phyloP scores from a whole-genome alignment of 495 filamentous ascomycete species.

The Aspergillus egyptiacus region DNA sequence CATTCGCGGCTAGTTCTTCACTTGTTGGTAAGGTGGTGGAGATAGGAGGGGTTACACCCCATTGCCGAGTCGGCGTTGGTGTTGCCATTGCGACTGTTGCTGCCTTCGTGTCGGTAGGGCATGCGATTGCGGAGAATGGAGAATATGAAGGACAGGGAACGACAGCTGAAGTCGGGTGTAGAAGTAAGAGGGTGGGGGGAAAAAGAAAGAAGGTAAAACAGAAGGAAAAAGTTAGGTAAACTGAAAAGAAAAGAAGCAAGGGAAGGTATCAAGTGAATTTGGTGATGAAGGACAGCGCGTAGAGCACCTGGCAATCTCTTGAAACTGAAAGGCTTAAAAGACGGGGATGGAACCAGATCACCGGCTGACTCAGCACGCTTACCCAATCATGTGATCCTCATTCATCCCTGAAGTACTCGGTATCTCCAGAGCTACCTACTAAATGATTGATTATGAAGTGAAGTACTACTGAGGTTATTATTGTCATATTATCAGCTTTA shows the following conservation, averaged over 20 bases:
- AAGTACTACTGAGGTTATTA: too few relatives aligned
- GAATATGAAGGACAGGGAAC: constrained; percentile 7
- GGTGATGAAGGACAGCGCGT: constrained; percentile 10
- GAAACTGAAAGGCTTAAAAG: constrained; percentile 2
- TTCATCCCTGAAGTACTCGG: too few relatives aligned
- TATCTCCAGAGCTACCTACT: not conserved
- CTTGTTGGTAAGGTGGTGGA: constrained; percentile 68
- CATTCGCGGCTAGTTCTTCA: constrained; percentile 66
- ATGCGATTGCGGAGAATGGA: constrained; percentile 14
- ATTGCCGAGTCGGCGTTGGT: constrained; percentile 47
- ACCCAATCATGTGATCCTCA: constrained; percentile 8
- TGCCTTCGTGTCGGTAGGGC: constrained; percentile 9
- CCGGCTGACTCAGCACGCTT: constrained; percentile 12
- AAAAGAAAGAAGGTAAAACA: constrained; percentile 4
- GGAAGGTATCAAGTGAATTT: constrained; percentile 7
- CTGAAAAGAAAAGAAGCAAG: constrained; percentile 5
- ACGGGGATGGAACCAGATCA: constrained; percentile 1
- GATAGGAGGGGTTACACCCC: constrained; percentile 82
- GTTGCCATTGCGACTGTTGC: constrained; percentile 46
- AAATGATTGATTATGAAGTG: too few relatives aligned
- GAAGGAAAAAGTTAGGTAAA: not conserved
- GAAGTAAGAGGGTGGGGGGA: not conserved
- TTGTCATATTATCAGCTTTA: too few relatives aligned
- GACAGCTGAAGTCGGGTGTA: not conserved
- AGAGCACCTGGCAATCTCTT: not conserved